These are phyloP conservation scores for Saturnispora hagleri DNA, from an alignment of 805 yeast genomes.

Conservation along the genomic window DNA sequence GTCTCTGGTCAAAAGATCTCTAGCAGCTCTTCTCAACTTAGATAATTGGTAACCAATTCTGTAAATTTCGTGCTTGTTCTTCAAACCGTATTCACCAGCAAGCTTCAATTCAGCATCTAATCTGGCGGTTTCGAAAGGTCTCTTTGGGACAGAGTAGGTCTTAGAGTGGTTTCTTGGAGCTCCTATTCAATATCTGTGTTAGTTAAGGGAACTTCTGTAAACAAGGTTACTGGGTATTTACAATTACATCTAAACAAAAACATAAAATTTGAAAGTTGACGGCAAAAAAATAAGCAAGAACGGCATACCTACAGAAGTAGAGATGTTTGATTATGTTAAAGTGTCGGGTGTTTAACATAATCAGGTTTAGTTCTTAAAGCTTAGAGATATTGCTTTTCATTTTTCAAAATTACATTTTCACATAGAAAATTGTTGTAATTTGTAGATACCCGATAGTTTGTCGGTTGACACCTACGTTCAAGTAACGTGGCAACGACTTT, in stretches of 20 bases:
- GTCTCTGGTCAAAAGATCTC: constrained; percentile 99
- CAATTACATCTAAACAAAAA: neutral
- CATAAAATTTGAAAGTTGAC: neutral
- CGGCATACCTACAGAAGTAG: constrained; percentile 4
- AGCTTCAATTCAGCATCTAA: constrained; percentile 98
- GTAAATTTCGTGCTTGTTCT: constrained; percentile 99
- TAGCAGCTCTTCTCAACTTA: constrained; percentile 99
- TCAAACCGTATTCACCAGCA: constrained; percentile 99
- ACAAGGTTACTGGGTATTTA: neutral
- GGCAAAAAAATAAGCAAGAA: neutral
- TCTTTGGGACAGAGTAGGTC: constrained; percentile 99
- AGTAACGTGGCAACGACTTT: neutral
- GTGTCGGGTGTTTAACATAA: constrained; percentile 75
- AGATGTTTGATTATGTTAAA: constrained; percentile 43
- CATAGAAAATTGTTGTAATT: neutral
- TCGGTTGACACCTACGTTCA: neutral
- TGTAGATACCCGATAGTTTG: constrained; percentile 1
- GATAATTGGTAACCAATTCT: constrained; percentile 99
- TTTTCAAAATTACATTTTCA: neutral
- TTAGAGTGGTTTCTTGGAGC: constrained; percentile 99
- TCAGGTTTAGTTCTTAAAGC: neutral
- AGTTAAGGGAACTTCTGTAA: constrained; percentile 1
- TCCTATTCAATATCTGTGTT: constrained; percentile 38
- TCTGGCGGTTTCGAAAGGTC: constrained; percentile 99
- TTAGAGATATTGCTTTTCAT: neutral